Evolutionary conservation across 1,139 yeast species (phyloP).

Genomic region (Yamadazyma epiphylla): DNA sequence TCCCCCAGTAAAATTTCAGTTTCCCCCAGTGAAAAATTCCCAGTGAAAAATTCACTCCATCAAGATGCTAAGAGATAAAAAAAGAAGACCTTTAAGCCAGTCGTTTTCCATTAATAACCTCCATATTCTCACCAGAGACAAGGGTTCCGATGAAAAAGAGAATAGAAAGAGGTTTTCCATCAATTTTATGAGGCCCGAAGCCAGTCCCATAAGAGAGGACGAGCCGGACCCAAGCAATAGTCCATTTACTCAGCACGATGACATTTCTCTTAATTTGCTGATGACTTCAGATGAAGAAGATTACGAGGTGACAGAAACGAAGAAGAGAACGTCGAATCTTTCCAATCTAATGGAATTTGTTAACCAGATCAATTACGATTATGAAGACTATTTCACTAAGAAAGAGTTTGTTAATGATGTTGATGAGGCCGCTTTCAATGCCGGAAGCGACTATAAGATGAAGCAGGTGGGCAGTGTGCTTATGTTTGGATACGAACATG

Average conservation of each 20-base stretch:
- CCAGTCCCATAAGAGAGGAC: not conserved
- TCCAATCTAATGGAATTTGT: constrained; percentile 12
- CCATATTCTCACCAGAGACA: constrained; percentile 1
- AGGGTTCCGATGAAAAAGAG: constrained; percentile 1
- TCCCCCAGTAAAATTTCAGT: too few relatives aligned
- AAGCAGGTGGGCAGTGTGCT: too few relatives aligned
- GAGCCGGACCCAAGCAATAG: constrained; percentile 1
- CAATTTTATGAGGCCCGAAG: constrained; percentile 4
- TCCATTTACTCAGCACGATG: constrained; percentile 8
- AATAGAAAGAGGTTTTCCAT: constrained; percentile 6
- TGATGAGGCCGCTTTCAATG: constrained; percentile 1
- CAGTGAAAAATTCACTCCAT: not conserved
- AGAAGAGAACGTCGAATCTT: constrained; percentile 10
- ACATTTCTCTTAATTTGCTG: not conserved
- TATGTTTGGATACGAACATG: too few relatives aligned
- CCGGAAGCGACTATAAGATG: not conserved
- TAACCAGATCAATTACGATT: constrained; percentile 10
- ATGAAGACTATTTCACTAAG: constrained; percentile 1
- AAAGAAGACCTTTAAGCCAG: constrained; percentile 15
- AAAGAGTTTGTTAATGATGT: constrained; percentile 1
- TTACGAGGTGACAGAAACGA: constrained; percentile 2
- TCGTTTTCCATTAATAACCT: constrained; percentile 12
- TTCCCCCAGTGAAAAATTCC: too few relatives aligned
- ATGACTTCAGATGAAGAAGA: constrained; percentile 1
- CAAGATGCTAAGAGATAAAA: constrained; percentile 4